Evolutionary conservation across 2,329 filamentous ascomycete species (phyloP), one percentile per base, ranked within the genome.

Genomic region (Pestalotiopsis sp.): DNA sequence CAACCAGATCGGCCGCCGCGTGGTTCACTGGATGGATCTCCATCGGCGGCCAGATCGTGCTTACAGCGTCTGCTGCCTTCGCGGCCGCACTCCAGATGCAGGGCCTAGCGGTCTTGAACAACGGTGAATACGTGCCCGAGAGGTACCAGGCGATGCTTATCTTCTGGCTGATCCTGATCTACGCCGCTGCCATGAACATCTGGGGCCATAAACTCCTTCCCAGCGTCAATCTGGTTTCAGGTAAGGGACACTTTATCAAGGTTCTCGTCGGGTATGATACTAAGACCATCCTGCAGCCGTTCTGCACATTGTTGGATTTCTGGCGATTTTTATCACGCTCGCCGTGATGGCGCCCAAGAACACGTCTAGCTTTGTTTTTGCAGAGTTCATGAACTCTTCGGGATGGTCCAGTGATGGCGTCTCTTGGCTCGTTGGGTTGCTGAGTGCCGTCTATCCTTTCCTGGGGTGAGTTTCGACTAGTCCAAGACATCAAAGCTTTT

Each of bases 11-110:
- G 4, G 72, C 78, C 3, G 78, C 80, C 2, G 79, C 81, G 1
- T 84, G 80, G 79, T 78, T 81, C 62, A 82, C 80, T 1, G 80
- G 80, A 70, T 84, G 82, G 81, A 82, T 85, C 41, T 83, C 80
- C 1, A 78, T 85, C 27, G 83, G 83, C 14, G 84, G 83, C 0
- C 82, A 84, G 60, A 77, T 83, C 3, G 79, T 85, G 1, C 70
- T 85, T 2, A 82, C 82, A n/a, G 81, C 83, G 0, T 84, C 84
- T 0, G 83, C 83, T 20, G 83, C 83, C 0, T 85, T 85, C 62
- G 80, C 82, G 0, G 81, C 80, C 1, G 83, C 82, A 0, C 77
- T 85, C 0, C 81, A 85, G 66, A 73, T 81, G 0, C 83, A 85
- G 67, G 78, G 79, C 0, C 71, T 85, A 12, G 80, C 86, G 57